Base-by-base conservation (phyloP, 345 rosid genomes). In the Eucalyptus coolabah region DNA sequence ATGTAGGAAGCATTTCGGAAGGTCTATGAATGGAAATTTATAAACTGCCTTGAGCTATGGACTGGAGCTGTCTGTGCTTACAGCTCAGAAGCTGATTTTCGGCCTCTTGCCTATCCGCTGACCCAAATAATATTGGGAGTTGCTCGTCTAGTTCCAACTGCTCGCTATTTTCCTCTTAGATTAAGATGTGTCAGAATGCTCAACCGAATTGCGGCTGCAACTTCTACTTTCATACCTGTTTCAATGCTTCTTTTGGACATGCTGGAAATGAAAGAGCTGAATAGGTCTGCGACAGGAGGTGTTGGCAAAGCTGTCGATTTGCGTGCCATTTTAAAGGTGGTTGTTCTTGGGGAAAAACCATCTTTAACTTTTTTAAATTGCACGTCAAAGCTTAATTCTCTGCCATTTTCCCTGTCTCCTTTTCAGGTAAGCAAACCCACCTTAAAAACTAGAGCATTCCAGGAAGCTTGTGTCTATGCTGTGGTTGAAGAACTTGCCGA, bases 21-120 rank as follows among this genome's bases (percentile, higher is more conserved):
- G 93, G 99, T 98, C 87, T 98, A 97, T 92, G 99, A 96, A 89
- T 98, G 99, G 99, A 98, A 98, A 91, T 98, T 95, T 91, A 95
- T 97, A 42, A 97, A 94, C 91, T 97, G 99, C 91, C 98, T 98
- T 90, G 99, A 98, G 95, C 98, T 98, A 80, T 98, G 99, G 99
- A 98, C 99, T 28, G 97, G 98, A 89, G 98, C 98, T 86, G 91
- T 98, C 87, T 97, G 98, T 92, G 90, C 96, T 67, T 96, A 93
- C 87, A 90, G 94, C 89, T 90, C 95, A 60, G 97, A 96, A 91
- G 93, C 97, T 89, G 99, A 95, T 90, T 94, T 97, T 81, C 92
- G 92, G 90, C 96, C 98, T 88, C 98, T 98, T 90, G 97, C 99
- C 88, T 98, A 98, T 92, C 99, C 99, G 42, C 91, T 98, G 90